Base-by-base conservation (phyloP, 169 alveolate genomes). In the Cryptosporidium canis region DNA sequence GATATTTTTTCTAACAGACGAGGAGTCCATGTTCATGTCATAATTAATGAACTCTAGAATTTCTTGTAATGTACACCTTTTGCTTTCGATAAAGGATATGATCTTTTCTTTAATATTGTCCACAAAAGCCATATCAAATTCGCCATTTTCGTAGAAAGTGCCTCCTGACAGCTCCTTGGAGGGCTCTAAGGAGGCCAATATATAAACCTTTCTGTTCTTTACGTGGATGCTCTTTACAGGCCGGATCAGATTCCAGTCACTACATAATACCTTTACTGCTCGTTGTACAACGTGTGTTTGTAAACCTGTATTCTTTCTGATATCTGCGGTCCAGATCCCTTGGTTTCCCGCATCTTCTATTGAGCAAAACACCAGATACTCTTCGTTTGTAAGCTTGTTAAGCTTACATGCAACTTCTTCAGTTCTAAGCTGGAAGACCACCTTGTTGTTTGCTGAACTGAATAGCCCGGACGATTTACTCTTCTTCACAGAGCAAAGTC, bases 261-360 rank as follows among this genome's bases (percentile, higher is more conserved):
- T 97, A 77, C 96, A 92, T 67, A 96, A 83, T 53, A 92, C 85
- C 92, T 93, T 94, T 48, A 95, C 95, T 24, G 96, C 93, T 43
- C 96, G 83, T 58, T 96, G 97, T 39, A 96, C 94, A 66, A 93
- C 95, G 70, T 95, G 96, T 29, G 95, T 93, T 96, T 95, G 91
- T 65, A 96, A 87, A 31, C 95, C 96, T 65, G 97, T 94, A 53
- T 91, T 90, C 92, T 95, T 96, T 67, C 96, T 90, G 29, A 96
- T 91, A 85, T 96, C 98, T 6, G 97, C 97, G 24, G 98, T 95
- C 98, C 98, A 96, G 29, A 95, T 94, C 56, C 98, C 97, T 61
- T 93, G 92, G 55, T 93, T 95, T 6, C 97, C 98, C 29, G 98
- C 97, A 27, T 94, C 92, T 85, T 96, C 98, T 45, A 96, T 94